Evolutionary conservation across 2,329 filamentous ascomycete species (phyloP), one percentile per base, ranked within the genome.

Genomic region (Intubia oerlemansii): DNA sequence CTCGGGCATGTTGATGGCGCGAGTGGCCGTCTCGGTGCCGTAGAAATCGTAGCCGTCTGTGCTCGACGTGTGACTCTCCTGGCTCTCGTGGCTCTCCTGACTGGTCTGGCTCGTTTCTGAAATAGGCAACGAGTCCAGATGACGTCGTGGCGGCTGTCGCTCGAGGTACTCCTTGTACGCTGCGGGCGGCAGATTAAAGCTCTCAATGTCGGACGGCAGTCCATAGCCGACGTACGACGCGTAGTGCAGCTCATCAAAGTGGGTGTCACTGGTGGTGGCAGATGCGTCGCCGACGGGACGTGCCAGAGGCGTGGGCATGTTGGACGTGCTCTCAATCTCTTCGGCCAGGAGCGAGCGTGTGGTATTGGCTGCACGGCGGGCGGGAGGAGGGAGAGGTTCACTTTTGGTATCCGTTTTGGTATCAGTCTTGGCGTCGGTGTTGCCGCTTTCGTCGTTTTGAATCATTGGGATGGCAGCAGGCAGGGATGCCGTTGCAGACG

Each of bases 21-120:
- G 51, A 27, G 49, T 48, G 31, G 61, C 44, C 17, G 53, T 58
- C n/a, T 66, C 65, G 17, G 66, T 49, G 39, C 66, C 68, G 41
- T 72, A 72, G 40, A 73, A 73, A 43, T 73, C 67, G 39, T 73
- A 72, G 1, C 67, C 67, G 37, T 71, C 66, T 2, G 59, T 64
- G 40, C 52, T 60, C 10, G 59, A 62, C n/a, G 48, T 38, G 14
- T 59, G 54, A 5, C 56, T 54, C 22, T 40, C 38, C 24, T 52
- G 54, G 38, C 57, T 65, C 23, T 57, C 65, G 23, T 56, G 54
- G 13, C 26, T 28, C 11, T n/a, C n/a, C n/a, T n/a, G n/a, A n/a
- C n/a, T n/a, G n/a, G 26, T 16, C 18, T 60, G 54, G 40, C 61
- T 66, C 13, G 47, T 36, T n/a, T 55, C 48, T 3, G 64, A 67